Evolutionary conservation across 371 early-diverging fungal species (phyloP), one percentile per base, ranked within the genome.

Genomic region (Mucor irregularis): DNA sequence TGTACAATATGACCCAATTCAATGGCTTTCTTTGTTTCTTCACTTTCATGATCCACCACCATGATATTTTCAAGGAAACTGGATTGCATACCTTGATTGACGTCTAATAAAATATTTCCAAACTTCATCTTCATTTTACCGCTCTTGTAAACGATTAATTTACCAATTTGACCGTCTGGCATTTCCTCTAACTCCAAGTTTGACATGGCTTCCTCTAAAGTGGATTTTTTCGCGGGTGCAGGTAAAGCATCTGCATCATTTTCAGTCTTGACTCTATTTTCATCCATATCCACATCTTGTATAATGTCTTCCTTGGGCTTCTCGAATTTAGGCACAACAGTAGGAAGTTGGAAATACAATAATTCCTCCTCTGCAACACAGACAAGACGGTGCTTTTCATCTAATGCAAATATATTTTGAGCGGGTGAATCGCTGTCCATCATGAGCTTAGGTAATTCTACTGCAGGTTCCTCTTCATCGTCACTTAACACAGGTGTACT

Each of bases 81-180:
- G 21, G 82, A 79, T 30, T 80, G 82, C 44, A 84, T 80, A 29
- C 84, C 86, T 29, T 67, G 65, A 17, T 53, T 62, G 10, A 84
- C 83, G 50, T 90, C 91, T 62, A 89, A 66, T 28, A 85, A 49
- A 14, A 89, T 69, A 21, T 80, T 77, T 47, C 90, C 91, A 24
- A 90, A 61, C 58, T 74, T 69, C 67, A 90, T 66, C 73, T 84
- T 83, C 59, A 88, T 84, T 51, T 85, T 86, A 16, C 91, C 91
- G 26, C 88, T 87, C 66, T 83, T 83, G 55, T 85, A 84, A 10
- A 90, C 72, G 5, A 86, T 66, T 61, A 90, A 52, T 42, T 81
- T 81, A 16, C 91, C 91, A 33, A 87, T 74, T 42, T 80, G 77
- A 19, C 91, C 91, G 48, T 85, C 82, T 6, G 76, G 74, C 58